A percentile compares a stretch with the other conserved stretches of the same genome.
These are phyloP conservation scores for Urochloa ruziziensis DNA, from an alignment of 176 grass and related monocot genomes.

Conservation along the genomic window DNA sequence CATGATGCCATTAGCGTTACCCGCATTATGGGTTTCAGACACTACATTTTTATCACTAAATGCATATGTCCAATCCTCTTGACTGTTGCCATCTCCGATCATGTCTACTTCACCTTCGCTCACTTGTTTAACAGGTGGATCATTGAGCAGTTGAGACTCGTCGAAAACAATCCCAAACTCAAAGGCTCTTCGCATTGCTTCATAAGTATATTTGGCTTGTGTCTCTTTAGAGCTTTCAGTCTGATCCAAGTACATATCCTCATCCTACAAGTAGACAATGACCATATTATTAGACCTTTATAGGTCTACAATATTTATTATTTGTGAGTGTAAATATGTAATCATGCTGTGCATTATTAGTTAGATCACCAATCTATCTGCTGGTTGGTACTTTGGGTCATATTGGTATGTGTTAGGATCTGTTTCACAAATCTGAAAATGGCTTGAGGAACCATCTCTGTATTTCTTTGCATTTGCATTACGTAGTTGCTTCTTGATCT, in stretches of 20 bases:
- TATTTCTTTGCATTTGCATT: neutral
- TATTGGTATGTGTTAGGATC: neutral
- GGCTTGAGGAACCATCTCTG: neutral
- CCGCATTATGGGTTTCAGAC: neutral
- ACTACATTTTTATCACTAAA: neutral
- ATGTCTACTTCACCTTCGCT: neutral
- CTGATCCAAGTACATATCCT: neutral
- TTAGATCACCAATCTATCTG: neutral
- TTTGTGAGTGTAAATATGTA: neutral
- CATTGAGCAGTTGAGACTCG: neutral
- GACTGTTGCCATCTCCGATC: neutral
- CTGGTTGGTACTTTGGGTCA: neutral
- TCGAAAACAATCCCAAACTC: neutral
- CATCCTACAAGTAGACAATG: neutral
- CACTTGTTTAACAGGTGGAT: neutral
- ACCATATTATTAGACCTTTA: neutral
- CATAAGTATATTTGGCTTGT: neutral
- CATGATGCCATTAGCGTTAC: neutral
- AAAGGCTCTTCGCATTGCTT: constrained; percentile 26
- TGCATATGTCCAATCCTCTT: neutral
- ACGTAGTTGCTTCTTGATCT: neutral
- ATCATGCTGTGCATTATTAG: neutral
- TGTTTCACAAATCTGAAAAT: neutral
- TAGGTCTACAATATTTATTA: neutral
- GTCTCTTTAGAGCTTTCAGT: neutral